Evolutionary conservation across 2,329 filamentous ascomycete genomes (phyloP).

Genomic region (Calonectria pteridis): DNA sequence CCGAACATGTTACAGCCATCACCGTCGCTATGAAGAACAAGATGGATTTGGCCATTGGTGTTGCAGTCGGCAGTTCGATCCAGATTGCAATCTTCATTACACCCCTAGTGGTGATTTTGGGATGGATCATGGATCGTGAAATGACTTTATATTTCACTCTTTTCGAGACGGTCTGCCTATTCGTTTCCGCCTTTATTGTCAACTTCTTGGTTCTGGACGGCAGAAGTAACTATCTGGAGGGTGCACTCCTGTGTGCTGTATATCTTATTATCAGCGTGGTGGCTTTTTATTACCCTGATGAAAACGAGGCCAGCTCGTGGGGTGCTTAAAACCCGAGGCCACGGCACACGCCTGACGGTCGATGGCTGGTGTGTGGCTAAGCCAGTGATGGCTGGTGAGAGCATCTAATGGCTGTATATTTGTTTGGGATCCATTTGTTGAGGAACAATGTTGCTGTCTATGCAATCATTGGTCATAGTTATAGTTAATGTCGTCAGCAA

Average conservation of each 20-base stretch:
- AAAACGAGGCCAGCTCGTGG: slow-evolving; percentile 59
- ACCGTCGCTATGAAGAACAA: slow-evolving; percentile 81
- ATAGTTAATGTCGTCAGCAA: not conserved
- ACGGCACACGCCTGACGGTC: not conserved
- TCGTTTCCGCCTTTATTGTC: slow-evolving; percentile 86
- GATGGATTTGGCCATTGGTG: slow-evolving; percentile 81
- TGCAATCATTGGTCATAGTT: too few species aligned
- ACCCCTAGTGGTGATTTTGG: slow-evolving; percentile 76
- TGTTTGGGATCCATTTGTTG: not conserved
- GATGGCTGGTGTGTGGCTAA: not conserved
- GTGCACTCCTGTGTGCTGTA: slow-evolving; percentile 74
- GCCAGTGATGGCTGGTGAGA: slow-evolving; percentile 24
- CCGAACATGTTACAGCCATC: slow-evolving; percentile 79
- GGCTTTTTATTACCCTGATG: slow-evolving; percentile 74
- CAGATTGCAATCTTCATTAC: slow-evolving; percentile 81
- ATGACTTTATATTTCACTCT: slow-evolving; percentile 88
- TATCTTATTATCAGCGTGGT: slow-evolving; percentile 77
- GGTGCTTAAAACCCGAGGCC: slow-evolving; percentile 36
- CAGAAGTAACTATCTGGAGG: slow-evolving; percentile 88
- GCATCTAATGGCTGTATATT: not conserved
- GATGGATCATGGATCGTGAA: slow-evolving; percentile 76
- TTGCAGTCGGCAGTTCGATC: slow-evolving; percentile 78
- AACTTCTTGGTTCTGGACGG: slow-evolving; percentile 90
- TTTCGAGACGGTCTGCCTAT: slow-evolving; percentile 90
- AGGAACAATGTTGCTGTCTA: not conserved